Base-by-base conservation (phyloP, 2,329 filamentous ascomycete species). In the Zelopaecilomyces penicillatus region DNA sequence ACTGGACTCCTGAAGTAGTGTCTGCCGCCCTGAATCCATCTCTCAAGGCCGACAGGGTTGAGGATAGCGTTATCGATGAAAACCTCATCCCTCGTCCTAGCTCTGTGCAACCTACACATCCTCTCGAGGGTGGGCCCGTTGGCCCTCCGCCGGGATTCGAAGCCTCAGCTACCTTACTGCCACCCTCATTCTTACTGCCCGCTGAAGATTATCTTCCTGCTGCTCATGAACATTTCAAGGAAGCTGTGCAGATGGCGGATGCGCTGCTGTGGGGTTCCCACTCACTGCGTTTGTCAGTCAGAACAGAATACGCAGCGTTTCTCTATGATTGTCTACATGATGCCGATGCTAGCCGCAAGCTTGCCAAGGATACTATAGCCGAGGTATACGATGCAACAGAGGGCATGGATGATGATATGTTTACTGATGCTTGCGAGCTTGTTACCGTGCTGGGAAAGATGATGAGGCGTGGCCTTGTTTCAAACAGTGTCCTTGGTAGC, bases 321-420 rank as follows among this genome's bases (percentile, higher is more conserved):
- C 70, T 96, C 1, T 96, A 91, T 70, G 93, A 97, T 59, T 97
- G 91, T 58, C 74, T 87, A 3, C 87, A 93, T 59, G 89, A 97
- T 55, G 73, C 78, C 39, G 82, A 90, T 26, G 80, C 73, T 32
- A 89, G 87, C 42, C 77, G 90, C 30, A 76, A 78, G 43, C 65
- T 96, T 10, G 91, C 93, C 8, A 84, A 87, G 56, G 76, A 82
- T 33, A 87, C 90, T 3, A 93, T 97, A 49, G 77, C 85, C 36
- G 88, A 95, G 55, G 91, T 96, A 1, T 96, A 96, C 60, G 85
- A 89, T 46, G 88, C 89, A 2, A 82, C 85, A 43, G 90, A 96
- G 63, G 87, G 87, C 19, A 91, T 97, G 80, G 87, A 94, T 47
- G 90, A 97, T 57, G 88, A 94, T 53, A 94, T 93, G 71, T 98